Evolutionary conservation across 306 rosid species (phyloP), one percentile per base, ranked within the genome.

Genomic region (Nissolia schottii): DNA sequence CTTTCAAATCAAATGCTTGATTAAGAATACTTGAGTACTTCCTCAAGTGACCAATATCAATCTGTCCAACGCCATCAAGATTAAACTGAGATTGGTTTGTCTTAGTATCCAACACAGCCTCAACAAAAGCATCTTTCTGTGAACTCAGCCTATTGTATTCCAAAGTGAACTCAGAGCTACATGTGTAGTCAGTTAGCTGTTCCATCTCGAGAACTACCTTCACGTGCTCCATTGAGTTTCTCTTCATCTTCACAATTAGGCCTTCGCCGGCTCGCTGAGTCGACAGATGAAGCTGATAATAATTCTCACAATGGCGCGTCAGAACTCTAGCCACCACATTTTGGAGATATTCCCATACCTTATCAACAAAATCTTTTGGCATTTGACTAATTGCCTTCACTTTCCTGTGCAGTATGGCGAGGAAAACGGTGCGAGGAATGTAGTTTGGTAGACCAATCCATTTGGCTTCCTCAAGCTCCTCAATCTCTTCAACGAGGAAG

Each of bases 1-100:
- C 80, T 37, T 82, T 82, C 67, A 85, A 7, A 20, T 90, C 96
- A 58, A 68, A 87, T 0, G 92, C 86, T 20, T 87, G 85, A 14
- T 3, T 16, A 1, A 85, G 62, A 18, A 67, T 35, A 34, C 55
- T 55, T 0, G 40, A 54, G 37, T 77, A 38, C 0, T 45, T 1
- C 62, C 83, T 62, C 22, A 87, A 4, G 16, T 13, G n/a, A 14
- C 2, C 54, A n/a, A 85, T 74, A 5, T 82, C 80, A 6, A 86
- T 62, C 0, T 25, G 18, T 0, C 96, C 90, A 7, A 80, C 19
- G 1, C 92, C 90, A 10, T 45, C 69, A 23, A 87, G 34, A 0
- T 20, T 28, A 0, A 79, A 64, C 7, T 1, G 38, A 0, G 63
- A 18, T 0, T 51, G 79, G 0, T 10, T 46, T 0, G 9, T 0